These are phyloP conservation scores for Arabidopsis suecica DNA, from an alignment of 345 rosid species.

Conservation along the genomic window DNA sequence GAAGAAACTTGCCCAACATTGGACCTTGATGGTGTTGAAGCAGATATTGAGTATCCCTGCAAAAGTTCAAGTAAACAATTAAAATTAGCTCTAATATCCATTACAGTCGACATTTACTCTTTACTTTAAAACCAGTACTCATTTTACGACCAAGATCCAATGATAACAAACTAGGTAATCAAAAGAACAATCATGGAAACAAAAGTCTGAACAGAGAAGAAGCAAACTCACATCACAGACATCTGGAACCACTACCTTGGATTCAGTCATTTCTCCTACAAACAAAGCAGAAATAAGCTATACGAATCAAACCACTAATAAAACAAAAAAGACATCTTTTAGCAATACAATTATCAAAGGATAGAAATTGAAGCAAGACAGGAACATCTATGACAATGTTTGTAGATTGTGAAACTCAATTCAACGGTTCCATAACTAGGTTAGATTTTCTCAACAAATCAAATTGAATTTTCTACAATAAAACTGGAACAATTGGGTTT, in stretches of 20 bases:
- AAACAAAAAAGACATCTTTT: neutral
- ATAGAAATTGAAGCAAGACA: neutral
- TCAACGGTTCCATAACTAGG: neutral
- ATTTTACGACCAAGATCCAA: too few species aligned
- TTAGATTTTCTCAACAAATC: neutral
- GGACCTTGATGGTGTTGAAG: too few species aligned
- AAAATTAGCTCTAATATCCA: too few species aligned
- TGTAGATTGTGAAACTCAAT: neutral
- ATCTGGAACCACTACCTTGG: slow-evolving; percentile 61
- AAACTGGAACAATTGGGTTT: neutral
- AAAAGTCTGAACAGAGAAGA: too few species aligned
- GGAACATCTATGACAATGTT: neutral
- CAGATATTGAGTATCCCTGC: too few species aligned
- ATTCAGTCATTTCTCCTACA: slow-evolving; percentile 46
- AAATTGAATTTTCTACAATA: neutral
- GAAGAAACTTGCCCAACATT: too few species aligned
- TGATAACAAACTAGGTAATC: too few species aligned
- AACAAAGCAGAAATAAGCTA: neutral
- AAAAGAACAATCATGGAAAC: too few species aligned
- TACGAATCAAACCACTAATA: neutral
- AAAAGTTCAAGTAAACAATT: too few species aligned
- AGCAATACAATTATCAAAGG: neutral
- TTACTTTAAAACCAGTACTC: too few species aligned
- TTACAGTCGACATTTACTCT: too few species aligned
- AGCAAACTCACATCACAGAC: slow-evolving; percentile 43